Percentiles rank a stretch among this genome's conserved stretches.
Evolutionary conservation across 345 rosid species (phyloP).

Genomic region (Lumnitzera racemosa): DNA sequence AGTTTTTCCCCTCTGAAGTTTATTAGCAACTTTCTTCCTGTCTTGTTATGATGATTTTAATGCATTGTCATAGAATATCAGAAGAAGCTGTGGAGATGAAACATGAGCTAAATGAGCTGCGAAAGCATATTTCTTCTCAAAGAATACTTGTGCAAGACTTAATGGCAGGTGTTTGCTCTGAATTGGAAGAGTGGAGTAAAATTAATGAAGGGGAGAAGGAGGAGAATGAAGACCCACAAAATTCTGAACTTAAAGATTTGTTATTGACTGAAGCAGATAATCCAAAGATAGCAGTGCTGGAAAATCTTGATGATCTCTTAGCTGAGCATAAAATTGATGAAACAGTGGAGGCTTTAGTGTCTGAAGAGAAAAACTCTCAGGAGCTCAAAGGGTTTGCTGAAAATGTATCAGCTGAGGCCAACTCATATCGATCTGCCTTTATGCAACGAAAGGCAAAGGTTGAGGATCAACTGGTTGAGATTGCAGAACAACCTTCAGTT

Average conservation of each 20-base stretch:
- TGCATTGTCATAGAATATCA: conserved; percentile 43
- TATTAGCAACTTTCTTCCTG: conserved; percentile 2
- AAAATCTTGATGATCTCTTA: conserved; percentile 69
- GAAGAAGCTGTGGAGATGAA: conserved; percentile 94
- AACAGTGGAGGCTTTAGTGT: conserved; percentile 58
- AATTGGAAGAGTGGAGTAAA: conserved; percentile 68
- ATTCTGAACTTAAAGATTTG: conserved; percentile 22
- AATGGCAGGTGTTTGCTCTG: conserved; percentile 67
- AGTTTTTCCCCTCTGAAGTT: neutral
- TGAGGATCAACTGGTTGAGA: conserved; percentile 64
- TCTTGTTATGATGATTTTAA: conserved; percentile 12
- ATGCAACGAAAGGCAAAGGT: conserved; percentile 55
- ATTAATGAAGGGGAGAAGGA: conserved; percentile 26
- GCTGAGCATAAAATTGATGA: conserved; percentile 81
- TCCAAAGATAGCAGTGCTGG: conserved; percentile 35
- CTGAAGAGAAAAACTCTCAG: conserved; percentile 54
- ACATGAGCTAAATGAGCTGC: conserved; percentile 83
- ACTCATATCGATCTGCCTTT: conserved; percentile 48
- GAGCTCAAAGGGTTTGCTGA: conserved; percentile 58
- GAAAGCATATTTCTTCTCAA: conserved; percentile 81
- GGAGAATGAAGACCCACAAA: conserved; percentile 23
- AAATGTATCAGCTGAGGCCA: conserved; percentile 30
- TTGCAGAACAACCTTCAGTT: conserved; percentile 57
- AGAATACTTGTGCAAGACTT: conserved; percentile 80
- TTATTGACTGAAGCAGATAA: conserved; percentile 25